phyloP scores from a whole-genome alignment of 306 rosid genomes.

The Vigna angularis region DNA sequence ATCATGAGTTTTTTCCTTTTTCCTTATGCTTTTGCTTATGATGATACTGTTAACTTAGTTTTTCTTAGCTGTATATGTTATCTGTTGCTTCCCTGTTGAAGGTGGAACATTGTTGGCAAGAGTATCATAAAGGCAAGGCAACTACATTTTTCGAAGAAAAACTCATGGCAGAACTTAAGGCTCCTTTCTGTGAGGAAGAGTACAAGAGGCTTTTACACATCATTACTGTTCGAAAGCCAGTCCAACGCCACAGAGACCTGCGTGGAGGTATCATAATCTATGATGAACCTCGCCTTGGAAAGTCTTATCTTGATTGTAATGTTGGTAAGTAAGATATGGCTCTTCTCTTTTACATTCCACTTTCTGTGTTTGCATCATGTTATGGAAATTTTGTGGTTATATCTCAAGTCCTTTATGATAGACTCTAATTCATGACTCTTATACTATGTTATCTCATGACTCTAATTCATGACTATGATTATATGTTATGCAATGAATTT shows the following conservation, averaged over 20 bases:
- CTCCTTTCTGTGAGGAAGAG: conserved; percentile 51
- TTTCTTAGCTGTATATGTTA: conserved; percentile 1
- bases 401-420: too few relatives aligned
- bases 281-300: conserved; percentile 19
- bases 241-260: conserved; percentile 37
- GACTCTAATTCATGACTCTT: too few relatives aligned
- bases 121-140: background rate
- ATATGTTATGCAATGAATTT: too few relatives aligned
- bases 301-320: conserved; percentile 43
- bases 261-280: conserved; percentile 41
- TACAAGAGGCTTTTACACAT: conserved; percentile 19
- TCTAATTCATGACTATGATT: too few relatives aligned
- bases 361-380: background rate
- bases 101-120: conserved; percentile 22
- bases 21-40: background rate
- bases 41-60: background rate
- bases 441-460: too few relatives aligned
- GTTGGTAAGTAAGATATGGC: conserved; percentile 40
- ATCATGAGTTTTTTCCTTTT: conserved; percentile 2
- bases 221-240: conserved; percentile 41
- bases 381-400: background rate
- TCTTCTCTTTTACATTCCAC: conserved; percentile 18
- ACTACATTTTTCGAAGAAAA: conserved; percentile 33
- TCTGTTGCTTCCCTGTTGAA: conserved; percentile 38
- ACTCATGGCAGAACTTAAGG: conserved; percentile 41